phyloP scores from a whole-genome alignment of 257 asterid genomes.

The Lithospermum erythrorhizon region DNA sequence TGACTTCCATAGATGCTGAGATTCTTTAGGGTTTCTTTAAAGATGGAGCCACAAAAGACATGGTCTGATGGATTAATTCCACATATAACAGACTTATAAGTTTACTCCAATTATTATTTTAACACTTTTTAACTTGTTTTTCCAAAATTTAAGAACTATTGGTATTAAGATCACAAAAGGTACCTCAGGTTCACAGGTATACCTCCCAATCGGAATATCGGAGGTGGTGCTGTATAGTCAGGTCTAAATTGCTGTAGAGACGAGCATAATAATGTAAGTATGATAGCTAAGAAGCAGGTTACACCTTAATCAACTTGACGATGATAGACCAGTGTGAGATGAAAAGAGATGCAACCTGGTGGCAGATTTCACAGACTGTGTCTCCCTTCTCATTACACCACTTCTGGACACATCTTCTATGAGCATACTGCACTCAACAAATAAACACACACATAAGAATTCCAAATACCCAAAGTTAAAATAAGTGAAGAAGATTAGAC shows the following conservation, averaged over 20 bases:
- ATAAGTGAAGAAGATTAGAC: neutral
- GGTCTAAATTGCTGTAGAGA: slow-evolving; percentile 73
- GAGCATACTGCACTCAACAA: slow-evolving; percentile 71
- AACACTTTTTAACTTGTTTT: neutral
- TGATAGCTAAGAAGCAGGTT: neutral
- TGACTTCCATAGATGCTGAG: too few relatives aligned
- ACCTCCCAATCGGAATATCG: slow-evolving; percentile 63
- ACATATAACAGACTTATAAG: too few relatives aligned
- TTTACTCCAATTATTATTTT: too few relatives aligned
- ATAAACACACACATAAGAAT: slow-evolving; percentile 2
- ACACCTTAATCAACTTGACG: neutral
- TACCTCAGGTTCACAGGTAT: slow-evolving; percentile 84
- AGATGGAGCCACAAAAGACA: too few relatives aligned
- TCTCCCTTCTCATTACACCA: slow-evolving; percentile 99
- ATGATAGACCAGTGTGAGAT: neutral
- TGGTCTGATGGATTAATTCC: too few relatives aligned
- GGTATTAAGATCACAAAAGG: neutral
- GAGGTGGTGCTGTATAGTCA: slow-evolving; percentile 93
- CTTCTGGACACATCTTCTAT: slow-evolving; percentile 79
- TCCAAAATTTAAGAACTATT: too few relatives aligned
- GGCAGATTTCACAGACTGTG: slow-evolving; percentile 89
- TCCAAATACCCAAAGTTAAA: neutral
- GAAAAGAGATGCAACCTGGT: slow-evolving; percentile 48
- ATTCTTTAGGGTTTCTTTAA: too few relatives aligned
- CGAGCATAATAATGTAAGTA: neutral